Conservation (phyloP, 768 basidiomycete species). For the Amanita phalloides region DNA sequence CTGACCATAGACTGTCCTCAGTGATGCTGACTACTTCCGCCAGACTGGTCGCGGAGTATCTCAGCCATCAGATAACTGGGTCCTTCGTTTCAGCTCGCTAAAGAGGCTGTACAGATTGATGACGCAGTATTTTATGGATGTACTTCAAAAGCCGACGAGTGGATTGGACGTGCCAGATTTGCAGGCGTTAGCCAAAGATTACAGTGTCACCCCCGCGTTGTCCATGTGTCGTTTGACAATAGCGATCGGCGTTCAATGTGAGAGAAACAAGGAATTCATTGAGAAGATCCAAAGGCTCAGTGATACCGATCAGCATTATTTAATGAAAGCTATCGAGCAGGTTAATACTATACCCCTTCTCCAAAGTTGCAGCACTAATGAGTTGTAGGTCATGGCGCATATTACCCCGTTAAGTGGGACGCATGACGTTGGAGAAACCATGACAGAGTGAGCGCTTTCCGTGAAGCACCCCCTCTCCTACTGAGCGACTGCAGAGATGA, state of each 20-base stretch:
- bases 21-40: constrained; percentile 74
- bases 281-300: constrained; percentile 78
- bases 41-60: constrained; percentile 44
- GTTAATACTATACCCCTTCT: constrained; percentile 23
- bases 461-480: not conserved
- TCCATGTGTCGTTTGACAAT: constrained; percentile 74
- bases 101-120: constrained; percentile 83
- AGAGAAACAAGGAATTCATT: constrained; percentile 81
- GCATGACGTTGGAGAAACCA: constrained; percentile 44
- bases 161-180: constrained; percentile 82
- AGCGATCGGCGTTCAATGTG: constrained; percentile 82
- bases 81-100: constrained; percentile 70
- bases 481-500: constrained; percentile 48
- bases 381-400: constrained; percentile 61
- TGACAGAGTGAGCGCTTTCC: constrained; percentile 61
- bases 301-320: constrained; percentile 74
- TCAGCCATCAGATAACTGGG: constrained; percentile 80
- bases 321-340: constrained; percentile 94
- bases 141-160: constrained; percentile 69
- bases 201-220: constrained; percentile 52
- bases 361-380: not conserved
- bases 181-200: constrained; percentile 75
- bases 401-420: constrained; percentile 42
- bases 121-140: constrained; percentile 80
- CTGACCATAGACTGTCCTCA: constrained; percentile 18